Base-by-base conservation (phyloP, 371 early-diverging fungal species). In the Parasitella parasitica region DNA sequence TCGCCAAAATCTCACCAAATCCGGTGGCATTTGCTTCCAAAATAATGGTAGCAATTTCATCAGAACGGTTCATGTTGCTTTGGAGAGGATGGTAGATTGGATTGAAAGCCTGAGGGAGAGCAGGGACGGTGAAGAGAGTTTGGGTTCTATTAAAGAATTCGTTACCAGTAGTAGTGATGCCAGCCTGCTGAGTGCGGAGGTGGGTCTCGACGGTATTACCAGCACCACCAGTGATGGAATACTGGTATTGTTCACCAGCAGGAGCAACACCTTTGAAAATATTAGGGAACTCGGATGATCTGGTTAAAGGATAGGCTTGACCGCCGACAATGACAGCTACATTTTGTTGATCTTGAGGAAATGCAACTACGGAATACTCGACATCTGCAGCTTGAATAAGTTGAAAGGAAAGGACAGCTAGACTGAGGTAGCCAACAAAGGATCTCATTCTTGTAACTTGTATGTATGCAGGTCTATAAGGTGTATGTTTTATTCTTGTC, bases 61-160 rank as follows among this genome's bases (percentile, higher is more conserved):
- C 56, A 26, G 76, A 75, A 0, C 59, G 56, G 34, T 72, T 75
- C 72, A 75, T 67, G 30, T 62, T 66, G n/a, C 70, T 75, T 22
- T 66, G 54, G 16, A 75, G 62, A 8, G 70, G 66, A 43, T 63
- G 68, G 53, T 77, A 72, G 34, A 77, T 64, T 16, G 77, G 75
- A 35, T 74, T 53, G 38, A 59, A 84, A 6, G 79, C 80, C 61
- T 80, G 80, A 43, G 84, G 84, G n/a, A 84, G 68, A 4, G 66
- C 67, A 20, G 84, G 84, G 12, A 84, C 64, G 22, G 63, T 39
- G 52, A 66, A 59, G 13, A 82, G 28, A 7, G 82, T 76, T 37
- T 69, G 67, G 4, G 71, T 63, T 37, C 82, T 73, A 35, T 69
- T 76, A 54, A 78, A 84, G 61, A 80, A 80, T 48, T 84, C 82